Conservation (phyloP, 2,329 filamentous ascomycete species). For the Calonectria crousiana region DNA sequence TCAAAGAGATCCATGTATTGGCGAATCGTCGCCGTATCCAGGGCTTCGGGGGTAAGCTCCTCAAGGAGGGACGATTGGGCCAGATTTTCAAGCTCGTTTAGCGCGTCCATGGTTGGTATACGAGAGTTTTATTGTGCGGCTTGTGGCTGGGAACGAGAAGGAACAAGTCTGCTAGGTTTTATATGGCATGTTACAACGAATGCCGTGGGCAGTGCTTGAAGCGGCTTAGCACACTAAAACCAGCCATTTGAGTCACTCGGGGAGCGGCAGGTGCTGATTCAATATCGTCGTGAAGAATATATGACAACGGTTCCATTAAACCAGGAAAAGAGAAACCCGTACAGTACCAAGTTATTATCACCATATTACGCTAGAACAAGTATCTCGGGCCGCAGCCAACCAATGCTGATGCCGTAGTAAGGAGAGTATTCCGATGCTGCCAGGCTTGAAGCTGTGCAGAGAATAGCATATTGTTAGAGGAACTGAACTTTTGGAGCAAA, state of each 20-base stretch:
- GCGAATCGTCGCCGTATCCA: neutral
- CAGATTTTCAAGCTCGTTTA: constrained; percentile 19
- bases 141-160: neutral
- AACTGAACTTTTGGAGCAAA: neutral
- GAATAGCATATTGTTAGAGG: neutral
- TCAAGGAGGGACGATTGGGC: neutral
- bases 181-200: neutral
- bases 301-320: neutral
- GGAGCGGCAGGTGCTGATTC: neutral
- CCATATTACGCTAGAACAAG: neutral
- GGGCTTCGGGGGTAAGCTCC: neutral
- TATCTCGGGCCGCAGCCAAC: neutral
- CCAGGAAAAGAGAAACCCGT: neutral
- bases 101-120: constrained; percentile 1
- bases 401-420: neutral
- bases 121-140: neutral
- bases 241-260: constrained; percentile 16
- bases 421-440: neutral
- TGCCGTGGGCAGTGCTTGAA: neutral
- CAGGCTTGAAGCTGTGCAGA: neutral
- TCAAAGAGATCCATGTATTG: constrained; percentile 27
- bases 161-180: neutral
- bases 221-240: neutral
- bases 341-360: neutral
- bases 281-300: neutral